These are phyloP conservation scores for Boletus patriciae DNA, from an alignment of 768 basidiomycete genomes.

Conservation along the genomic window DNA sequence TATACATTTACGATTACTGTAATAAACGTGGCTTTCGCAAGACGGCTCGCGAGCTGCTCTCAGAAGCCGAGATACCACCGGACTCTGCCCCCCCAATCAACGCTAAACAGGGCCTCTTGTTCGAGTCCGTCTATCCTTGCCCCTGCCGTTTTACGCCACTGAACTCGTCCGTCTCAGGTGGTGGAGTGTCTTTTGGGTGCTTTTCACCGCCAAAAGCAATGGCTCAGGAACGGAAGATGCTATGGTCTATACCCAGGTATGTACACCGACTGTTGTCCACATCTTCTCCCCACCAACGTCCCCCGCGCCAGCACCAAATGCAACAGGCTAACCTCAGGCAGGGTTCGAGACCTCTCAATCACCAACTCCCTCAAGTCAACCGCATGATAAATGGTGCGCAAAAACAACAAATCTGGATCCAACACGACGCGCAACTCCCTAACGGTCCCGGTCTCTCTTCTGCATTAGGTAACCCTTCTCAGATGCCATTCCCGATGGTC, in stretches of 20 bases:
- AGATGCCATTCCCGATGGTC: slow-evolving; percentile 28
- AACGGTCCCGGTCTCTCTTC: slow-evolving; percentile 26
- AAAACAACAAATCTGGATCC: slow-evolving; percentile 15
- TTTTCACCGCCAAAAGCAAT: slow-evolving; percentile 78
- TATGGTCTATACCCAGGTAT: slow-evolving; percentile 66
- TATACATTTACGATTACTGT: slow-evolving; percentile 87
- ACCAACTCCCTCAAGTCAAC: slow-evolving; percentile 28
- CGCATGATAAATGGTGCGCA: slow-evolving; percentile 38
- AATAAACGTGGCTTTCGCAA: slow-evolving; percentile 73
- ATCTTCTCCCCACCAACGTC: slow-evolving; percentile 13
- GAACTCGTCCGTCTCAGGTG: slow-evolving; percentile 47
- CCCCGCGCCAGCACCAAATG: slow-evolving; percentile 36
- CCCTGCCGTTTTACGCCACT: neutral
- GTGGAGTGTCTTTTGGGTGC: slow-evolving; percentile 90
- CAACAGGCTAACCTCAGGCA: slow-evolving; percentile 37
- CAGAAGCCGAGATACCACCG: slow-evolving; percentile 63
- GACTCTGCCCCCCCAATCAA: slow-evolving; percentile 76
- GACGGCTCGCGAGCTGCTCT: slow-evolving; percentile 65
- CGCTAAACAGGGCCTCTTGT: slow-evolving; percentile 78
- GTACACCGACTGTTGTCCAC: slow-evolving; percentile 23
- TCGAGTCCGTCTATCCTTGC: slow-evolving; percentile 56
- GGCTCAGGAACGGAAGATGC: slow-evolving; percentile 68
- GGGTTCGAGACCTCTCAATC: slow-evolving; percentile 23
- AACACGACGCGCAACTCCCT: slow-evolving; percentile 23
- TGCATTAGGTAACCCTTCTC: slow-evolving; percentile 20